A percentile compares a stretch with the other conserved stretches of the same genome.
Conservation (phyloP, 1,284 basidiomycete genomes). For the Neonothopanus nambi region DNA sequence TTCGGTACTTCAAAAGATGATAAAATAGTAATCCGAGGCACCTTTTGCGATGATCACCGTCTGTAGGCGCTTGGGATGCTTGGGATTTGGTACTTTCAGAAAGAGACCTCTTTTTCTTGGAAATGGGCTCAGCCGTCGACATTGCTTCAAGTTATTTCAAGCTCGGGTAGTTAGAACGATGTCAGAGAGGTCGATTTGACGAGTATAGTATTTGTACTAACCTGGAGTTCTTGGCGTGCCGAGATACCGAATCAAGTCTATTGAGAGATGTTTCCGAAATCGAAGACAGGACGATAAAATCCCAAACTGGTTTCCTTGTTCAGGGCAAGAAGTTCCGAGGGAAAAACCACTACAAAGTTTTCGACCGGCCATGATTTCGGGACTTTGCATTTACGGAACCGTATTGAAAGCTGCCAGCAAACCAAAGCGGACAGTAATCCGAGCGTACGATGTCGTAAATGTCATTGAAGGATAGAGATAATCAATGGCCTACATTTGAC, state of each 20-base stretch:
- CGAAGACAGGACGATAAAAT: background rate
- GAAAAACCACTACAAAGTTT: background rate
- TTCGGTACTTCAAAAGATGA: background rate
- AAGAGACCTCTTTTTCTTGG: slow-evolving; percentile 12
- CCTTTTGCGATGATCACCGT: slow-evolving; percentile 19
- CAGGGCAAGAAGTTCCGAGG: slow-evolving; percentile 2
- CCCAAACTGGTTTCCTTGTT: background rate
- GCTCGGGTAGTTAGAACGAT: background rate
- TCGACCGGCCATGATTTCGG: slow-evolving; percentile 2
- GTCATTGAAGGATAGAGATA: too few species aligned
- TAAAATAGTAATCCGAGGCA: background rate
- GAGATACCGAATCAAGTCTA: background rate
- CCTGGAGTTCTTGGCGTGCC: slow-evolving; percentile 7
- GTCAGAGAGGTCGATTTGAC: background rate
- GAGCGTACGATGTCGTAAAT: too few species aligned
- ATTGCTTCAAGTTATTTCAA: background rate
- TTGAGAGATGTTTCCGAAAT: background rate
- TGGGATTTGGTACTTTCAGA: slow-evolving; percentile 7
- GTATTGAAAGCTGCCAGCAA: slow-evolving; percentile 5
- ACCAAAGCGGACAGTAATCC: too few species aligned
- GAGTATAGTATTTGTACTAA: slow-evolving; percentile 4
- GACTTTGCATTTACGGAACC: background rate
- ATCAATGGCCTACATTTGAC: too few species aligned
- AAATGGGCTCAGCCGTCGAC: slow-evolving; percentile 5
- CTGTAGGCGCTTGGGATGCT: slow-evolving; percentile 8